Evolutionary conservation across 1,284 basidiomycete genomes (phyloP), one percentile per base, ranked within the genome.

Genomic region (Apiotrichum montevideense): DNA sequence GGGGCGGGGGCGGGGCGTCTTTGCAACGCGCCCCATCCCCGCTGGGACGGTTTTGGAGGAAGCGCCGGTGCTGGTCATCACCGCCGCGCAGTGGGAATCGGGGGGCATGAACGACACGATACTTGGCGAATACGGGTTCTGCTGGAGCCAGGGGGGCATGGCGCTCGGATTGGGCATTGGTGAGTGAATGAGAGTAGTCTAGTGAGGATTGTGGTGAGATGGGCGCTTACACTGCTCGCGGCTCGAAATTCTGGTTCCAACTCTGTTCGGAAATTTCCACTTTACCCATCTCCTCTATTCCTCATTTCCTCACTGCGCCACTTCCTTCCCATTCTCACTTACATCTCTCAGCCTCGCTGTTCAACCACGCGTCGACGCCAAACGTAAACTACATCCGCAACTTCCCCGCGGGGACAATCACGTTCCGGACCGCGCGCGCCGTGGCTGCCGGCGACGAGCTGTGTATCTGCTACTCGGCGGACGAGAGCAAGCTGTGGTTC

Each of bases 161-260:
- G 93, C 88, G 0, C 80, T 98, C 2, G 88, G 89, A 0, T 75
- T 95, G 0, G 93, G 93, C 1, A 79, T 95, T 34, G 92, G 90
- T 91, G 68, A 62, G 80, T 72, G 3, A 14, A 2, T 21, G 11
- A 9, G n/a, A n/a, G n/a, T n/a, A n/a, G n/a, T n/a, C n/a, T n/a
- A 8, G 37, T 39, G 37, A 8, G 37, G 2, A 13, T 39, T 8
- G 9, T 13, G 13, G 37, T 39, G 37, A 8, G 37, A 39, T 39
- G 37, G 37, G 37, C 37, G 29, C 51, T 29, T 14, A n/a, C 41
- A 52, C 51, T 14, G 40, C n/a, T 35, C 41, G 13, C 32, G 7
- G 29, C 42, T 51, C 49, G 43, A 32, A 15, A 39, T 32, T 34
- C 29, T 29, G 29, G 29, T 29, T 29, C 29, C 29, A 29, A 29